Percentiles rank a stretch among this genome's conserved stretches.
These are phyloP conservation scores for Magnusiomyces clavatus DNA, from an alignment of 1,139 yeast species.

Conservation along the genomic window DNA sequence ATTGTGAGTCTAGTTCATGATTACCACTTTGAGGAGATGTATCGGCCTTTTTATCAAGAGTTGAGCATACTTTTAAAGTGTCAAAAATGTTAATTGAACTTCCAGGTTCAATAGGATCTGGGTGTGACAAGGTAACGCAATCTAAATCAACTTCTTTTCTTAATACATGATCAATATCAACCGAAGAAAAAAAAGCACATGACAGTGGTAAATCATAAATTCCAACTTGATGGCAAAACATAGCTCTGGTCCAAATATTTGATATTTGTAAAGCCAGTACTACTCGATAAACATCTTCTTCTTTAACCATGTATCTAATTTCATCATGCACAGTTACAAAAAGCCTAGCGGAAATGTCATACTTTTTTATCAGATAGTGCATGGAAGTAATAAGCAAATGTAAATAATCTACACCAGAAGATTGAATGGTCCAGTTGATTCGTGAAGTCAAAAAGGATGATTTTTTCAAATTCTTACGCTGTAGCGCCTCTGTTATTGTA, in stretches of 20 bases:
- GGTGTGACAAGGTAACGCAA: conserved; percentile 87
- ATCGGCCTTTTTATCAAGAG: conserved; percentile 13
- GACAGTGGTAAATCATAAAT: conserved; percentile 86
- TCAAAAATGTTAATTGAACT: conserved; percentile 57
- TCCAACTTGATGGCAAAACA: conserved; percentile 91
- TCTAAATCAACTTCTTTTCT: conserved; percentile 85
- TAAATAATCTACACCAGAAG: conserved; percentile 94
- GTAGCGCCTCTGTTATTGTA: conserved; percentile 80
- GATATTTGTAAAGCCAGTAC: conserved; percentile 83
- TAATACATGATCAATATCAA: conserved; percentile 80
- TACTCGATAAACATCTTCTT: conserved; percentile 63
- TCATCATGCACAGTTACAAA: conserved; percentile 94
- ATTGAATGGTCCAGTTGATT: conserved; percentile 96
- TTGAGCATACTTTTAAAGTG: conserved; percentile 37
- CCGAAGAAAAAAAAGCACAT: conserved; percentile 91
- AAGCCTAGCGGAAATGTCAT: conserved; percentile 67
- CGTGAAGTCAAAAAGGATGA: conserved; percentile 74
- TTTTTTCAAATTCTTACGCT: conserved; percentile 54
- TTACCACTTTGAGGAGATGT: neutral
- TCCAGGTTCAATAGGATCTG: conserved; percentile 66
- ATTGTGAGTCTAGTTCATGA: neutral
- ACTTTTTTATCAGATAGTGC: conserved; percentile 68
- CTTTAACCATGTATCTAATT: conserved; percentile 68
- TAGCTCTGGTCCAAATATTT: conserved; percentile 92
- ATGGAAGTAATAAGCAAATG: conserved; percentile 80